Percentiles rank a stretch among this genome's conserved stretches.
phyloP scores from a whole-genome alignment of 805 yeast genomes.

The Ogataea nakhonphanomensis region DNA sequence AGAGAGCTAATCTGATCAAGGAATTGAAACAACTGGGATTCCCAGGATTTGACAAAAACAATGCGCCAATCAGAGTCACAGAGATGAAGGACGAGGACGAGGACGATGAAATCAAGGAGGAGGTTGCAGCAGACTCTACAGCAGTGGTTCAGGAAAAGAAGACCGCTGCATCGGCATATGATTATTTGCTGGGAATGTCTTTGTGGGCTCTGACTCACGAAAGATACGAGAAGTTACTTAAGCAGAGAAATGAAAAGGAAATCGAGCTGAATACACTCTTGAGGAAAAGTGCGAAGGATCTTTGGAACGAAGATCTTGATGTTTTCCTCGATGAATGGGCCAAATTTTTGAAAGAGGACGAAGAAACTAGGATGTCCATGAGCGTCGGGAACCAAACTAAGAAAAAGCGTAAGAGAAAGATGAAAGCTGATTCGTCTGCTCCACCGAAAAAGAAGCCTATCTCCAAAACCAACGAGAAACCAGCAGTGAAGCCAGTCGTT shows the following conservation, averaged over 20 bases:
- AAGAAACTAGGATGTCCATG: conserved; percentile 50
- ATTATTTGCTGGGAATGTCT: conserved; percentile 87
- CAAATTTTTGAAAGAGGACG: conserved; percentile 63
- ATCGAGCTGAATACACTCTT: conserved; percentile 64
- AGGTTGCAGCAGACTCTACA: conserved; percentile 35
- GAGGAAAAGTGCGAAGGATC: conserved; percentile 71
- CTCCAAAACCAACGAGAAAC: conserved; percentile 1
- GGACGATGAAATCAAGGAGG: conserved; percentile 40
- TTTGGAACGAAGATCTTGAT: conserved; percentile 85
- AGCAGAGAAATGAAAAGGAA: conserved; percentile 71
- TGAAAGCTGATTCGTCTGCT: conserved; percentile 17
- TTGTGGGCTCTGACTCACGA: conserved; percentile 92
- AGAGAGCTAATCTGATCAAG: conserved; percentile 58
- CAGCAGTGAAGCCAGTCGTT: not conserved
- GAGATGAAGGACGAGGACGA: conserved; percentile 36
- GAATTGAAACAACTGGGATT: conserved; percentile 64
- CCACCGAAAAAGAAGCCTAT: conserved; percentile 15
- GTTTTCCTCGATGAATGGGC: conserved; percentile 66
- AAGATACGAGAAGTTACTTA: conserved; percentile 74
- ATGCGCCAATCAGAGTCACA: conserved; percentile 48
- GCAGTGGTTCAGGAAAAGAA: conserved; percentile 39
- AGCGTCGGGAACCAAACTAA: conserved; percentile 44
- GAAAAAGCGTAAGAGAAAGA: conserved; percentile 34
- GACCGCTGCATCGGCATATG: conserved; percentile 64
- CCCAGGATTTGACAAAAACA: conserved; percentile 71